These are phyloP conservation scores for Aspergillus costaricaensis DNA, from an alignment of 2,329 filamentous ascomycete genomes.

Conservation along the genomic window DNA sequence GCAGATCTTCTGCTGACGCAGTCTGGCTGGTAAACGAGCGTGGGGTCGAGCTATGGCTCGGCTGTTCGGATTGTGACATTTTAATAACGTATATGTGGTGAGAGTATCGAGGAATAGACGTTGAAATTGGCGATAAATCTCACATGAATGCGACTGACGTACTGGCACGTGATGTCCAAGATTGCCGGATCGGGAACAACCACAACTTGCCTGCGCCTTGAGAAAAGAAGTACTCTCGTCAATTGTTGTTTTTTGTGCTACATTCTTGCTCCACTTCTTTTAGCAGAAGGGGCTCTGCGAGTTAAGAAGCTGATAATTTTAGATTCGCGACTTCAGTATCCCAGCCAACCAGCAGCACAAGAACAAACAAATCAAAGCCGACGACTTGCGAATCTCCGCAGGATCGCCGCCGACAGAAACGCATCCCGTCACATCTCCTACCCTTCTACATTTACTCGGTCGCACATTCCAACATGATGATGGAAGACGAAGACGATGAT, in stretches of 20 bases:
- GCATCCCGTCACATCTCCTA: conserved; percentile 7
- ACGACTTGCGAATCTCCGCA: conserved; percentile 18
- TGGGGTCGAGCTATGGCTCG: conserved; percentile 47
- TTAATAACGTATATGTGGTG: background rate
- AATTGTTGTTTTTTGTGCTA: too few species aligned
- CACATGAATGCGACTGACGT: conserved; percentile 15
- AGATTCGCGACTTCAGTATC: background rate
- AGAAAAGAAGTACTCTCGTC: too few species aligned
- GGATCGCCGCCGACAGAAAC: conserved; percentile 21
- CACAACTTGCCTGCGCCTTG: background rate
- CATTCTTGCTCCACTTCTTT: too few species aligned
- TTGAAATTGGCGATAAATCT: background rate
- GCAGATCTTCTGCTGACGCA: conserved; percentile 74
- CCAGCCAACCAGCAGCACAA: background rate
- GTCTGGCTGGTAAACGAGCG: conserved; percentile 71
- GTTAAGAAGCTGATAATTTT: too few species aligned
- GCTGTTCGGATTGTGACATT: conserved; percentile 38
- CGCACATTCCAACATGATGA: conserved; percentile 21
- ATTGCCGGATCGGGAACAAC: background rate
- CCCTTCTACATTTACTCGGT: conserved; percentile 6
- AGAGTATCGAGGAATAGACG: background rate
- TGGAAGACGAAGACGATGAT: conserved; percentile 53
- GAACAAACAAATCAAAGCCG: conserved; percentile 29
- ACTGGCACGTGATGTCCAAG: conserved; percentile 17
- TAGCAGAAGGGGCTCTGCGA: too few species aligned